Evolutionary conservation across 1,139 yeast genomes (phyloP).

Genomic region (Scheffersomyces cryptocercus): DNA sequence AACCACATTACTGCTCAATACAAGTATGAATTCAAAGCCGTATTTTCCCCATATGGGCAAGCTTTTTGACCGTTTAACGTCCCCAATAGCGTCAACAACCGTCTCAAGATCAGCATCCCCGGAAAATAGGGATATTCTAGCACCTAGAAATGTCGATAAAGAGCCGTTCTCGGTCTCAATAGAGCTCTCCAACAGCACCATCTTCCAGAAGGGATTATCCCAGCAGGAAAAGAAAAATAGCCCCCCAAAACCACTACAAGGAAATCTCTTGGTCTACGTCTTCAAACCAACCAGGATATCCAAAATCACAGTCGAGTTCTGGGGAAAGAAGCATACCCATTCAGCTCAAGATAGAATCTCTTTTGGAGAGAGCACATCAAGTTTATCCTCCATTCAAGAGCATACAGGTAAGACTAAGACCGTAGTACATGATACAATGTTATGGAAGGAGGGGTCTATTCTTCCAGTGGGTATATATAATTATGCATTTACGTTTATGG

Average conservation of each 20-base stretch:
- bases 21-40: background rate
- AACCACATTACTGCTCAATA: background rate
- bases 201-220: background rate
- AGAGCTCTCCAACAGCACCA: background rate
- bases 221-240: background rate
- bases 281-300: background rate
- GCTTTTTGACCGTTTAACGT: background rate
- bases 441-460: constrained; percentile 9
- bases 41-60: background rate
- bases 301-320: background rate
- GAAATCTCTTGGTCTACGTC: background rate
- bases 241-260: background rate
- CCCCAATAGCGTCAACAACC: background rate
- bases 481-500: constrained; percentile 15
- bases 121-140: no score
- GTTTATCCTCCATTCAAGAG: no score
- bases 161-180: background rate
- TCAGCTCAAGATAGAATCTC: background rate
- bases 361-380: no score
- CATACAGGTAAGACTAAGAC: background rate
- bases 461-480: constrained; percentile 14
- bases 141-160: background rate
- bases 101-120: no score
- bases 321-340: background rate
- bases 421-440: constrained; percentile 10